Evolutionary conservation across 257 asterid species (phyloP).

Genomic region (Avicennia marina): DNA sequence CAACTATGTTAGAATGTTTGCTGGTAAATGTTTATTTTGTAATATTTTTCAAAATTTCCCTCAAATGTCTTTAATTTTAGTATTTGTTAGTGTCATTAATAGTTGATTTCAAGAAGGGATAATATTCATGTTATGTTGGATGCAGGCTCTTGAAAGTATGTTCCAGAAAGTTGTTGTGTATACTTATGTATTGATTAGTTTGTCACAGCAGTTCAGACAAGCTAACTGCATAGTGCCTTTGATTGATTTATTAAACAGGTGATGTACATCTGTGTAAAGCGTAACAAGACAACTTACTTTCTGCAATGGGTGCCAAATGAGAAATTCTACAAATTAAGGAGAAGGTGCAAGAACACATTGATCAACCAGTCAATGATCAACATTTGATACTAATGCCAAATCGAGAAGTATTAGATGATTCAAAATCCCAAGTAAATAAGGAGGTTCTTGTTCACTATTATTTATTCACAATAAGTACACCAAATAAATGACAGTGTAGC

Average conservation of each 20-base stretch:
- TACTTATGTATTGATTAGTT: background rate
- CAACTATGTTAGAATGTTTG: too few species aligned
- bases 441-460: constrained; percentile 38
- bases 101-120: constrained; percentile 7
- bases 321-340: constrained; percentile 67
- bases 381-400: constrained; percentile 54
- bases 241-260: constrained; percentile 41
- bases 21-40: background rate
- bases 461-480: background rate
- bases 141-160: background rate
- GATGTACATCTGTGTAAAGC: constrained; percentile 90
- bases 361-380: constrained; percentile 69
- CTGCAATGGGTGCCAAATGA: constrained; percentile 85
- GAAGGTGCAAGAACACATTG: constrained; percentile 76
- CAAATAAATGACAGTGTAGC: background rate
- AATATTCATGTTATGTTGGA: background rate
- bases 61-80: background rate
- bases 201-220: constrained; percentile 4
- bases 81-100: background rate
- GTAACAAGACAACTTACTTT: constrained; percentile 82
- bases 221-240: constrained; percentile 2
- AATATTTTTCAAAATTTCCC: background rate
- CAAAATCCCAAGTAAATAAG: constrained; percentile 84
- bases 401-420: constrained; percentile 66
- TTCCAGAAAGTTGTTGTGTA: background rate